Evolutionary conservation across 1,284 basidiomycete species (phyloP), one percentile per base, ranked within the genome.

Genomic region (Porogramme epimiltina): DNA sequence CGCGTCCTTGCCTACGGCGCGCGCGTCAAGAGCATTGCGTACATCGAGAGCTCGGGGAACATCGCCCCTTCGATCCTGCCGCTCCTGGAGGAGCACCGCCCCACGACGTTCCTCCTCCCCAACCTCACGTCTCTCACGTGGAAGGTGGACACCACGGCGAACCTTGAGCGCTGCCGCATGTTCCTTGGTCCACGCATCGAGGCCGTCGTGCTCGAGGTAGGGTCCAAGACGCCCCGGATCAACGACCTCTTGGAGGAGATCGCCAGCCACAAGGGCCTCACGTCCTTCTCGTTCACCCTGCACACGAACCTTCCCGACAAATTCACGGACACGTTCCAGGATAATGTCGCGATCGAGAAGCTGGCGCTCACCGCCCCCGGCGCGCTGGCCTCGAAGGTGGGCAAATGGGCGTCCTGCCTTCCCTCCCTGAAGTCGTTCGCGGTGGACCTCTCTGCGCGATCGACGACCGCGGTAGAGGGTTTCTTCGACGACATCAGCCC

Each of bases 401-500:
- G 89, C 38, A 78, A 78, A 54, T 90, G 87, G 87, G 70, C 79
- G 16, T 78, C 85, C 16, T 76, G 76, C 25, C 71, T 90, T 6
- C 80, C 82, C 19, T 65, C 73, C 39, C 74, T 91, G 56, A 81
- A 77, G 60, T 77, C 74, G 46, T 71, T 91, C 49, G 81, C 85
- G 58, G 73, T 91, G 42, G 88, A 91, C 65, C 74, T 91, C 26
- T 82, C 86, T 0, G 84, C 83, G 49, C 75, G 84, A 47, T 80
- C 83, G 9, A 71, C 77, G 46, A 81, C 80, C 23, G 82, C 84
- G 0, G 83, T 89, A 18, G 85, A 89, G 67, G 84, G 84, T 15
- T 91, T 91, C 70, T 90, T 91, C 64, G 82, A 85, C 63, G 82
- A 87, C 47, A 72, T 89, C 59, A 72, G 68, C 52, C 71, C 79